Percentiles rank a stretch among this genome's conserved stretches.
These are phyloP conservation scores for Psilocybe azurescens DNA, from an alignment of 768 basidiomycete genomes.

Conservation along the genomic window DNA sequence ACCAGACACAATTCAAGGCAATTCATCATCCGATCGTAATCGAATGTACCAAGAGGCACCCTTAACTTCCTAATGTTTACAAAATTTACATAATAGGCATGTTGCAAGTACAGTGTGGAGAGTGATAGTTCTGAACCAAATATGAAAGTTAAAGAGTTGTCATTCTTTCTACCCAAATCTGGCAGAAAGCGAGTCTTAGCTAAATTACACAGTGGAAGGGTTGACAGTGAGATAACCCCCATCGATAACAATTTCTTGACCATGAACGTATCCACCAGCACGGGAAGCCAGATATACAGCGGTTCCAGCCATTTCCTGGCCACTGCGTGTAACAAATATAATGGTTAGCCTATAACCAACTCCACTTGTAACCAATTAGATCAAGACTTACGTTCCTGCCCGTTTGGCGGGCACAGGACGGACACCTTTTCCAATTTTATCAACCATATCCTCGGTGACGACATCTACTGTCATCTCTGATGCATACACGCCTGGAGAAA, in stretches of 20 bases:
- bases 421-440: constrained; percentile 65
- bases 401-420: constrained; percentile 64
- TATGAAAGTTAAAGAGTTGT: too few species aligned
- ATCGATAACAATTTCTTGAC: constrained; percentile 80
- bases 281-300: constrained; percentile 76
- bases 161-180: too few species aligned
- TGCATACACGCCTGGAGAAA: constrained; percentile 78
- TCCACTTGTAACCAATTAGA: not conserved
- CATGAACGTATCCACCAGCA: constrained; percentile 77
- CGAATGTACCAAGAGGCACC: not conserved
- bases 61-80: too few species aligned
- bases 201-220: constrained; percentile 46
- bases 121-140: too few species aligned
- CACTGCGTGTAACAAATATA: constrained; percentile 44
- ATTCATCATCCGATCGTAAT: not conserved
- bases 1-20: too few species aligned
- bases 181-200: too few species aligned
- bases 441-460: constrained; percentile 51
- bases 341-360: not conserved
- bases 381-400: constrained; percentile 65
- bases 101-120: too few species aligned
- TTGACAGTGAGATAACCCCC: constrained; percentile 80
- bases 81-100: too few species aligned
- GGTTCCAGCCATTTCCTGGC: constrained; percentile 78
- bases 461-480: constrained; percentile 74